Evolutionary conservation across 352 stramenopile species (phyloP).

Genomic region (Phytopythium mirpurense): DNA sequence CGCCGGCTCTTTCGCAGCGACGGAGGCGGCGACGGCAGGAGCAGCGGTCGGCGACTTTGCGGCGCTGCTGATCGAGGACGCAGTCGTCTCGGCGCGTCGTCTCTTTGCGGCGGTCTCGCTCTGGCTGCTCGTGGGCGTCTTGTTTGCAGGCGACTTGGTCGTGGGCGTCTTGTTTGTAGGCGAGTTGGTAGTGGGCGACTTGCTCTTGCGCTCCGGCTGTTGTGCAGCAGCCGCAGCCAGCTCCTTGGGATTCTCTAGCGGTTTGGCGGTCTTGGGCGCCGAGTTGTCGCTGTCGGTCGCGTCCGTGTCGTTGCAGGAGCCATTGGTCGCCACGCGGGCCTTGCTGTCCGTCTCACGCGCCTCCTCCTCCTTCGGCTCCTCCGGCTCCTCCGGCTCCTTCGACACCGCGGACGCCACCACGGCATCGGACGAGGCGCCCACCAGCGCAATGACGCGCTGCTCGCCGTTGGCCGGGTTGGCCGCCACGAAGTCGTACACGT

Average conservation of each 20-base stretch:
- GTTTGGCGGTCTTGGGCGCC: constrained; percentile 1
- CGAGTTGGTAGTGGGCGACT: background rate
- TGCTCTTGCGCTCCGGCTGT: background rate
- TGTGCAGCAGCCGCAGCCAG: background rate
- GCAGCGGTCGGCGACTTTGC: background rate
- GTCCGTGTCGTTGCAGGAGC: constrained; percentile 4
- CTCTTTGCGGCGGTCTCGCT: constrained; percentile 3
- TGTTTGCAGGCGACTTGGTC: background rate
- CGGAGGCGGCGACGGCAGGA: background rate
- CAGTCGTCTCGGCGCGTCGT: constrained; percentile 1
- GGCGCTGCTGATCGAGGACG: background rate
- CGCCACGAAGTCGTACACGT: constrained; percentile 38
- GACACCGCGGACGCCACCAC: constrained; percentile 2
- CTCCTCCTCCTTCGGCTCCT: constrained; percentile 1
- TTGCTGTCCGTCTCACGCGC: background rate
- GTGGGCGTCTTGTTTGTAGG: background rate
- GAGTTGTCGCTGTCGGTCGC: constrained; percentile 2
- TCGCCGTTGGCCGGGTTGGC: constrained; percentile 33
- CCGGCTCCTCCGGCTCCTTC: constrained; percentile 2
- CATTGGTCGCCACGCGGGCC: background rate
- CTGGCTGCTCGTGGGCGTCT: background rate
- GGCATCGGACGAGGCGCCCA: constrained; percentile 13
- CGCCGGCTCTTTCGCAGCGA: background rate
- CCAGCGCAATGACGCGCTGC: constrained; percentile 18
- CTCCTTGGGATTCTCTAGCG: background rate